A percentile compares a stretch with the other conserved stretches of the same genome.
Conservation (phyloP, 179 eudicot genomes). For the Vitellaria paradoxa region DNA sequence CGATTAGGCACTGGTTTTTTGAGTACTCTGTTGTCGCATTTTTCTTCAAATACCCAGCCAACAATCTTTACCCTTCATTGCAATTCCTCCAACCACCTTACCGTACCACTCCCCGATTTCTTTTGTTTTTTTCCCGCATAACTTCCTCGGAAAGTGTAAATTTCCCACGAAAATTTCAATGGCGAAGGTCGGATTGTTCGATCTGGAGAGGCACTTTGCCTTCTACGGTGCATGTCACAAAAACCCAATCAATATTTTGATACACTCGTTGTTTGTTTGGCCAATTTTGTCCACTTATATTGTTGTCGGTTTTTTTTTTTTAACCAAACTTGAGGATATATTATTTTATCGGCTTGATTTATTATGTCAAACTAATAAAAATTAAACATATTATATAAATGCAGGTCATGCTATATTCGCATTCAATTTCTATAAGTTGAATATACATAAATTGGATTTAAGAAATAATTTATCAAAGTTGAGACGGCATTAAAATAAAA, state of each 20-base stretch:
- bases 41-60: conserved; percentile 5
- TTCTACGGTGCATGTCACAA: conserved; percentile 90
- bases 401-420: no score
- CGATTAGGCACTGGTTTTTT: no score
- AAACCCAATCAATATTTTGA: conserved; percentile 74
- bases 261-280: conserved; percentile 92
- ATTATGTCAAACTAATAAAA: no score
- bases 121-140: no score
- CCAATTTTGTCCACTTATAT: conserved; percentile 57
- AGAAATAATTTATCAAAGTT: no score
- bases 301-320: background rate
- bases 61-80: background rate
- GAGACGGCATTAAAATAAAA: no score
- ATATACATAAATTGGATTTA: no score
- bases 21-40: conserved; percentile 8
- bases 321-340: no score
- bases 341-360: no score
- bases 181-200: conserved; percentile 53
- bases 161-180: conserved; percentile 2
- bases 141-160: background rate
- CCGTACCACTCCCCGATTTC: background rate
- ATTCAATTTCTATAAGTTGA: no score
- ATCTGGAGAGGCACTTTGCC: conserved; percentile 80
- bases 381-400: no score
- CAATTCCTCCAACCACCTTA: background rate